A percentile compares a stretch with the other conserved stretches of the same genome.
Conservation (phyloP, 2,329 filamentous ascomycete genomes). For the Rhynchosporium agropyri region DNA sequence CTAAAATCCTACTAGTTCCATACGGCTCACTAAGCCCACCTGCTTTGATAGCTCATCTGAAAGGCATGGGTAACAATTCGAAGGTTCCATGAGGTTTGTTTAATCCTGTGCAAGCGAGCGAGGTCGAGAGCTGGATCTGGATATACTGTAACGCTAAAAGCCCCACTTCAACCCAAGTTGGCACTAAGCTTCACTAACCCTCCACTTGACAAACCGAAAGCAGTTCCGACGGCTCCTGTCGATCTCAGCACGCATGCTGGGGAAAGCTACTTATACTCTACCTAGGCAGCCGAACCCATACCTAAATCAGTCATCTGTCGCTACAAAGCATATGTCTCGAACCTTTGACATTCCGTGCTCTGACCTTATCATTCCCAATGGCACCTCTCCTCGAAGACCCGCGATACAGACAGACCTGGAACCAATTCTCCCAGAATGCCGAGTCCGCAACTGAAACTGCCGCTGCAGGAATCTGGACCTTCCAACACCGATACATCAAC, state of each 20-base stretch:
- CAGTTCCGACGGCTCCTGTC: background rate
- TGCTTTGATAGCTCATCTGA: too few relatives aligned
- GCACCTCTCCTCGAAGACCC: conserved; percentile 69
- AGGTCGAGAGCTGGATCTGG: background rate
- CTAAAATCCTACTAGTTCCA: too few relatives aligned
- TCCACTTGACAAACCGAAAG: background rate
- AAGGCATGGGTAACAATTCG: too few relatives aligned
- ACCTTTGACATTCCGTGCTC: conserved; percentile 8
- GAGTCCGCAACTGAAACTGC: conserved; percentile 89
- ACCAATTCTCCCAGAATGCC: conserved; percentile 87
- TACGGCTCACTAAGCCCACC: too few relatives aligned
- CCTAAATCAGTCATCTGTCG: background rate
- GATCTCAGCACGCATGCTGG: conserved; percentile 14
- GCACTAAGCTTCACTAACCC: conserved; percentile 3
- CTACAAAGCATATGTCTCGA: conserved; percentile 13
- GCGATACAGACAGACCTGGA: conserved; percentile 88
- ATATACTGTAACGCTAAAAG: background rate
- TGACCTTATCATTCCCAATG: conserved; percentile 34
- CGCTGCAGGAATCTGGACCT: conserved; percentile 87
- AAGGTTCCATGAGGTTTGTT: background rate
- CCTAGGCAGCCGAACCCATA: background rate
- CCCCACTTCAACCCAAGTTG: conserved; percentile 10
- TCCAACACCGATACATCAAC: conserved; percentile 81
- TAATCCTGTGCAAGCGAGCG: background rate
- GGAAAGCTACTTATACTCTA: background rate